Base-by-base conservation (phyloP, 768 basidiomycete genomes). In the Naganishia kalamii region DNA sequence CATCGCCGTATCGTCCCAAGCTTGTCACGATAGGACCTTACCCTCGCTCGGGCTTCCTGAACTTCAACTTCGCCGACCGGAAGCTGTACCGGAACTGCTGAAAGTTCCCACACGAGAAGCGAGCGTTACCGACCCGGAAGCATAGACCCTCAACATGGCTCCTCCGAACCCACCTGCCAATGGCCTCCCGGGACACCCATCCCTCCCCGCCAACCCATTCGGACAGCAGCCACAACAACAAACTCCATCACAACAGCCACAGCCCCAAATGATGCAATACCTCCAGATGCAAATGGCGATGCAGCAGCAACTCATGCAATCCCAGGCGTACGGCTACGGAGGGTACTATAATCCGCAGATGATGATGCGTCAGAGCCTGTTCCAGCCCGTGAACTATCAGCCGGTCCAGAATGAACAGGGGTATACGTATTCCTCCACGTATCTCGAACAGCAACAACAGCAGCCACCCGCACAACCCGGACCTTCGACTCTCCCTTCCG, bases 401-500 rank as follows among this genome's bases (percentile, higher is more conserved):
- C 61, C 60, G 27, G 44, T 60, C 11, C 60, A 63, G 11, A 67
- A 62, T 29, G 41, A 41, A 8, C 49, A 62, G 43, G 66, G 66
- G 27, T 67, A 67, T 57, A 60, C 50, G 8, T 67, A 67, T 40
- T 67, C 66, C 11, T 1, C 60, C 5, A 60, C 49, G 2, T 67
- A 61, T 37, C 59, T 67, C 29, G 35, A 52, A 19, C 54, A 65
- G 27, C 64, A 65, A 30, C 54, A 65, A 29, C 63, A 65, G 12
- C 43, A 52, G 37, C 51, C 33, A 47, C 3, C 13, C 30, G 6
- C 10, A 30, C 17, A 29, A 41, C 17, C 10, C 44, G 17, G 17
- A 35, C 35, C 49, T 35, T 30, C 46, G 19, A 7, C 23, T 33
- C 19, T 25, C 25, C 60, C 49, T 12, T 32, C n/a, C 12, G 30